Evolutionary conservation across 2,329 filamentous ascomycete genomes (phyloP).

Genomic region (Aspergillus fischeri): DNA sequence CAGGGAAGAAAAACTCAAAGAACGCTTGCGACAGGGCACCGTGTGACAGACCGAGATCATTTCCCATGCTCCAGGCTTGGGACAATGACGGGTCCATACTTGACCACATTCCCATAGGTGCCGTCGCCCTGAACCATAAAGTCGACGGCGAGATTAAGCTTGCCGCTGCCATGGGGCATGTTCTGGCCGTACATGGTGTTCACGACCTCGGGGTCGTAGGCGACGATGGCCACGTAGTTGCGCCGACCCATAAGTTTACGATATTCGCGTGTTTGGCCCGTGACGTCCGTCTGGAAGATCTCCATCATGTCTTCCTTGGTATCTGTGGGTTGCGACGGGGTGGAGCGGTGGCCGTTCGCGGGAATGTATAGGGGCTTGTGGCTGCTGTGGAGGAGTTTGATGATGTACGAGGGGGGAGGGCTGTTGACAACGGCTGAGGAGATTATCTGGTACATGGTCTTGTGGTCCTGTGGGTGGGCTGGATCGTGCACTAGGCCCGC

Average conservation of each 20-base stretch:
- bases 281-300: slow-evolving; percentile 93
- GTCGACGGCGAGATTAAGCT: slow-evolving; percentile 85
- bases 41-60: slow-evolving; percentile 27
- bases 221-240: slow-evolving; percentile 91
- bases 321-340: slow-evolving; percentile 67
- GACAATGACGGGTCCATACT: slow-evolving; percentile 95
- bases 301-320: slow-evolving; percentile 99
- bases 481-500: slow-evolving; percentile 94
- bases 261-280: slow-evolving; percentile 74
- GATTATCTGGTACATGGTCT: slow-evolving; percentile 99
- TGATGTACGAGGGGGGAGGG: slow-evolving; percentile 76
- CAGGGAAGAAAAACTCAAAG: not conserved
- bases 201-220: slow-evolving; percentile 82
- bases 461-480: slow-evolving; percentile 84
- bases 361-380: slow-evolving; percentile 90
- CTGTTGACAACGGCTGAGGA: slow-evolving; percentile 88
- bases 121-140: slow-evolving; percentile 96
- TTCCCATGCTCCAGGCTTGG: slow-evolving; percentile 76
- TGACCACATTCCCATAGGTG: slow-evolving; percentile 74
- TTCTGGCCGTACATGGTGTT: slow-evolving; percentile 41
- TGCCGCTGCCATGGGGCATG: slow-evolving; percentile 33
- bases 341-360: slow-evolving; percentile 70
- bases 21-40: not conserved
- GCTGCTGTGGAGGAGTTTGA: slow-evolving; percentile 86
- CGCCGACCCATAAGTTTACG: slow-evolving; percentile 89